Percentiles rank a stretch among this genome's conserved stretches.
phyloP scores from a whole-genome alignment of 192 early-diverging fungal genomes.

The Umbelopsis ramanniana region DNA sequence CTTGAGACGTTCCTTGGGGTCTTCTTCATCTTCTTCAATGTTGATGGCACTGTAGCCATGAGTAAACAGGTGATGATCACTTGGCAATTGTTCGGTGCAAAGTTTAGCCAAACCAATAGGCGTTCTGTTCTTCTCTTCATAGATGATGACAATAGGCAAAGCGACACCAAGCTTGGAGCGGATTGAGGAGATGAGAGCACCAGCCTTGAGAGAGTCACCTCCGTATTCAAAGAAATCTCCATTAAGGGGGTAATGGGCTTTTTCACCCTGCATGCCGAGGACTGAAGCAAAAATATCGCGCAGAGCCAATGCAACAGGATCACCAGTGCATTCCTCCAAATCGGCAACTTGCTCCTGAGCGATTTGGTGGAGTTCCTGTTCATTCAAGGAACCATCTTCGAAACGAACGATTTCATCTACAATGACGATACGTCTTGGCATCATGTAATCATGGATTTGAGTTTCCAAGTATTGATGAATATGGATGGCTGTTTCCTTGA shows the following conservation, averaged over 20 bases:
- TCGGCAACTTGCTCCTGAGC: slow-evolving; percentile 25
- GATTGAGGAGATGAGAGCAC: slow-evolving; percentile 32
- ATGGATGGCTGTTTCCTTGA: slow-evolving; percentile 20
- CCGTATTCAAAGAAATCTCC: slow-evolving; percentile 53
- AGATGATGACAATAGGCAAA: slow-evolving; percentile 19
- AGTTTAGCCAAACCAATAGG: slow-evolving; percentile 29
- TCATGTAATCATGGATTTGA: slow-evolving; percentile 39
- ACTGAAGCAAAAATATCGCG: slow-evolving; percentile 37
- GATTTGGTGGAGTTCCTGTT: slow-evolving; percentile 25
- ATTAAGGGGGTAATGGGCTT: slow-evolving; percentile 27
- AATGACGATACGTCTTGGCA: slow-evolving; percentile 40
- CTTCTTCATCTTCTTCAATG: slow-evolving; percentile 17
- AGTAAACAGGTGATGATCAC: slow-evolving; percentile 28
- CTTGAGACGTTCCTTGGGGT: slow-evolving; percentile 27
- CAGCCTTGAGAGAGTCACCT: slow-evolving; percentile 46
- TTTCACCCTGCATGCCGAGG: slow-evolving; percentile 34
- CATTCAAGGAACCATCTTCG: slow-evolving; percentile 30
- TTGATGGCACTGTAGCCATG: slow-evolving; percentile 19
- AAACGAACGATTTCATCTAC: slow-evolving; percentile 33
- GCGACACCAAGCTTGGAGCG: slow-evolving; percentile 27
- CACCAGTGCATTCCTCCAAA: slow-evolving; percentile 20
- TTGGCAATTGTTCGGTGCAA: slow-evolving; percentile 10
- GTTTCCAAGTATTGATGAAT: slow-evolving; percentile 24
- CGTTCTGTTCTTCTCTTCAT: slow-evolving; percentile 32
- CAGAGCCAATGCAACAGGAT: slow-evolving; percentile 29